phyloP scores from a whole-genome alignment of 768 basidiomycete genomes.

The Boletus insuetus region DNA sequence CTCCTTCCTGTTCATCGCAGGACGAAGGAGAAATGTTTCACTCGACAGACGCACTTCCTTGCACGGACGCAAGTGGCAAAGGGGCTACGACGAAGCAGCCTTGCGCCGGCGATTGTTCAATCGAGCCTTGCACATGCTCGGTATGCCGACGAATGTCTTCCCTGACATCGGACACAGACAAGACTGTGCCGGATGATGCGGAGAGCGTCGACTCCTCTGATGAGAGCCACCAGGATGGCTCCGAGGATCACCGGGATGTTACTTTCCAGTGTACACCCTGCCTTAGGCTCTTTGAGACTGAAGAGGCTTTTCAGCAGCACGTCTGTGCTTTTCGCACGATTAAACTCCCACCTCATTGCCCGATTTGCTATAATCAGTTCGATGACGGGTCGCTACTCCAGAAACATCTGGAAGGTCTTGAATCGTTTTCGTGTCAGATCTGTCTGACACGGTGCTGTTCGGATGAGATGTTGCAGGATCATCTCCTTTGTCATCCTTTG shows the following conservation, averaged over 20 bases:
- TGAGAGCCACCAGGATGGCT: not conserved
- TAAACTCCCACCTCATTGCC: conserved; percentile 18
- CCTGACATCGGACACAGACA: not conserved
- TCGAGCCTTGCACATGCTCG: not conserved
- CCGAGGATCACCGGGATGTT: not conserved
- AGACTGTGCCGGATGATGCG: not conserved
- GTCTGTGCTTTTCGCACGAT: conserved; percentile 10
- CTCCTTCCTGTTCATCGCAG: conserved; percentile 4
- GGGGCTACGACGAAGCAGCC: not conserved
- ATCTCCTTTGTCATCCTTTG: conserved; percentile 22
- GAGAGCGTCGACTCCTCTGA: not conserved
- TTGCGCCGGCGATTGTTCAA: not conserved
- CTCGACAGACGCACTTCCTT: not conserved
- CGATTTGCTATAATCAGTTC: conserved; percentile 22
- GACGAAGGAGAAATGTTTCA: conserved; percentile 10
- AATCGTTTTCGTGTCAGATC: conserved; percentile 17
- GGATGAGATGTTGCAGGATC: conserved; percentile 25
- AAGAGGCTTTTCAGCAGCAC: conserved; percentile 10
- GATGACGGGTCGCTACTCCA: conserved; percentile 16
- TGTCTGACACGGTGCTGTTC: conserved; percentile 23
- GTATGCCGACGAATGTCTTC: conserved; percentile 5
- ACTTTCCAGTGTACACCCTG: conserved; percentile 16
- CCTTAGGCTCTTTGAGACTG: conserved; percentile 11
- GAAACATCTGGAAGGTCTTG: conserved; percentile 15
- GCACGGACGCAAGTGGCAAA: not conserved